phyloP scores from a whole-genome alignment of 179 eudicot species.

The Carnegiea gigantea region DNA sequence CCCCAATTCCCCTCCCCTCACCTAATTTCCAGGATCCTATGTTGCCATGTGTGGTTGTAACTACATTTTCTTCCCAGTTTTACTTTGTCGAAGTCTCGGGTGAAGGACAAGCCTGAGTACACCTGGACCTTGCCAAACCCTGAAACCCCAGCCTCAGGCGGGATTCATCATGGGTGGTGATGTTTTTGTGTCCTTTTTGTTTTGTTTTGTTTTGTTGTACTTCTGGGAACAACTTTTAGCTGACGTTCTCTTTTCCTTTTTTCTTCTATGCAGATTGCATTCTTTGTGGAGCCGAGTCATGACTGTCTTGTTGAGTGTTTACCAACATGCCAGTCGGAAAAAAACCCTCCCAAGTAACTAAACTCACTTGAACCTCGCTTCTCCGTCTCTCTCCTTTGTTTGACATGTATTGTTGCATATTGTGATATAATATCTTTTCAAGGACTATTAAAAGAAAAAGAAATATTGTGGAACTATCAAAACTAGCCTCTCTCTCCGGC shows the following conservation, averaged over 20 bases:
- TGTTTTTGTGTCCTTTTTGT: not conserved
- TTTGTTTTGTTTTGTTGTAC: not conserved
- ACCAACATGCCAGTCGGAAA: conserved; percentile 75
- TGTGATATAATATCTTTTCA: no score
- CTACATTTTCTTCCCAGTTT: not conserved
- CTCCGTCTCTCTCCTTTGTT: no score
- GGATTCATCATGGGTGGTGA: not conserved
- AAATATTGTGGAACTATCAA: no score
- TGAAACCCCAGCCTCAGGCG: not conserved
- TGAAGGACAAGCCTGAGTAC: no score
- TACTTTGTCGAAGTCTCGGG: no score
- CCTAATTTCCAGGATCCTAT: not conserved
- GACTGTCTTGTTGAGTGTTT: conserved; percentile 89
- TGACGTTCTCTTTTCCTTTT: conserved; percentile 10
- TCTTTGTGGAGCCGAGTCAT: conserved; percentile 74
- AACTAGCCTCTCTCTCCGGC: no score
- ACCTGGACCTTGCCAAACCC: not conserved
- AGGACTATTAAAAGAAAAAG: no score
- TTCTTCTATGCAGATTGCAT: conserved; percentile 61
- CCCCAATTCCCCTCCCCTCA: not conserved
- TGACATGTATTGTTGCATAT: no score
- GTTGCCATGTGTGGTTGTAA: not conserved
- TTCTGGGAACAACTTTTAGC: not conserved
- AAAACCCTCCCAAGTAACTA: conserved; percentile 85
- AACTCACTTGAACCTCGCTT: not conserved